phyloP scores from a whole-genome alignment of 2,329 filamentous ascomycete species.

The Fusarium camptoceras region DNA sequence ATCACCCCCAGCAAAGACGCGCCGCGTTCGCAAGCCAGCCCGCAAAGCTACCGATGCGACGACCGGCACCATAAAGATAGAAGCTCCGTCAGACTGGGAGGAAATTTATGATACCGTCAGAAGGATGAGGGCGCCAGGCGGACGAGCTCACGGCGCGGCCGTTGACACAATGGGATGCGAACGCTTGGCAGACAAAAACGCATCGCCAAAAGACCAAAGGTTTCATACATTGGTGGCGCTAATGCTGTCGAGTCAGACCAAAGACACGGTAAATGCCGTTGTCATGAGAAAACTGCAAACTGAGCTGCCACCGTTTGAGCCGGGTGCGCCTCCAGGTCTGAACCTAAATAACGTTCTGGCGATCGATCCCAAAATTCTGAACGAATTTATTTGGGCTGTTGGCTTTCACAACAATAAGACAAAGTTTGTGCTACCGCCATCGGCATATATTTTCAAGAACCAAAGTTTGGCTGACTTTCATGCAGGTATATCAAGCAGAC shows the following conservation, averaged over 20 bases:
- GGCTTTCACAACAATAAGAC: constrained; percentile 98
- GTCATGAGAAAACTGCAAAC: constrained; percentile 84
- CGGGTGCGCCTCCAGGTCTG: constrained; percentile 64
- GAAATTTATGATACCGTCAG: constrained; percentile 81
- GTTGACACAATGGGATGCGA: constrained; percentile 99
- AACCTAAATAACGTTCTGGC: constrained; percentile 82
- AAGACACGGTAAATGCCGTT: constrained; percentile 88
- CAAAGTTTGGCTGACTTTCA: constrained; percentile 29
- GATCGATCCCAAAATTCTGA: constrained; percentile 72
- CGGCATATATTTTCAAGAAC: background rate
- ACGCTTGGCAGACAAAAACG: constrained; percentile 69
- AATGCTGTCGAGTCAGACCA: constrained; percentile 94
- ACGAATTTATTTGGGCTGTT: constrained; percentile 83
- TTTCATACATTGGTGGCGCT: constrained; percentile 89
- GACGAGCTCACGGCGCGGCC: constrained; percentile 76
- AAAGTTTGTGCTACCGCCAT: constrained; percentile 55
- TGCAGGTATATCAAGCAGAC: constrained; percentile 75
- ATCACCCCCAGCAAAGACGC: constrained; percentile 45
- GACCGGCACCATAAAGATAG: constrained; percentile 55
- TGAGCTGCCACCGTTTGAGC: constrained; percentile 68
- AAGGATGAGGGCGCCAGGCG: constrained; percentile 74
- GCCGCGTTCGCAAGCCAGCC: constrained; percentile 59
- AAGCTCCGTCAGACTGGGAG: constrained; percentile 85
- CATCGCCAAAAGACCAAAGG: constrained; percentile 69
- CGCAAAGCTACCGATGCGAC: constrained; percentile 56